Conservation (phyloP, 345 rosid genomes). For the Populus tremula region DNA sequence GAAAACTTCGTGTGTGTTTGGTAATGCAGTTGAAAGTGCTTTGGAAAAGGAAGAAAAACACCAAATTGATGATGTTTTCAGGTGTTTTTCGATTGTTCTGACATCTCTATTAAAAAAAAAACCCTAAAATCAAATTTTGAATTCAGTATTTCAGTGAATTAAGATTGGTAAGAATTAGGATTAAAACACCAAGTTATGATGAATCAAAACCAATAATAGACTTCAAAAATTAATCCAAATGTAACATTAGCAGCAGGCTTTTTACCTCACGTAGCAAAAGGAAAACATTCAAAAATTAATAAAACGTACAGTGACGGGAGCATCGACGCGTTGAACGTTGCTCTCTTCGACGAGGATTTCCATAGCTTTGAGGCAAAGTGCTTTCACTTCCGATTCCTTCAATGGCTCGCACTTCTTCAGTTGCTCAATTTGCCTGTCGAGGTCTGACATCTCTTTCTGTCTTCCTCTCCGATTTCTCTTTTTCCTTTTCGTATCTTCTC, state of each 20-base stretch:
- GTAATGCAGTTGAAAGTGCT: too few species aligned
- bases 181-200: not conserved
- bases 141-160: not conserved
- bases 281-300: not conserved
- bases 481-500: not conserved
- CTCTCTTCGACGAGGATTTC: conserved; percentile 96
- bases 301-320: conserved; percentile 77
- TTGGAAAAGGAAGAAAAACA: too few species aligned
- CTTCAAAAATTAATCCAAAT: not conserved
- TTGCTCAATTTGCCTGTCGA: conserved; percentile 92
- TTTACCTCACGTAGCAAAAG: not conserved
- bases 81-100: too few species aligned
- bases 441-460: conserved; percentile 76
- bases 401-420: conserved; percentile 93
- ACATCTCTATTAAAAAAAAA: not conserved
- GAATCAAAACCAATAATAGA: not conserved
- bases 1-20: not conserved
- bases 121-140: not conserved
- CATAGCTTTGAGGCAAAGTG: conserved; percentile 93
- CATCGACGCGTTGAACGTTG: conserved; percentile 94
- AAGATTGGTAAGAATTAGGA: not conserved
- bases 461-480: not conserved
- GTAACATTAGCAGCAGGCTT: not conserved
- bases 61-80: too few species aligned
- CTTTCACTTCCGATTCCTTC: conserved; percentile 93